These are phyloP conservation scores for Sporothrix sp. DNA, from an alignment of 2,329 filamentous ascomycete species.

Conservation along the genomic window DNA sequence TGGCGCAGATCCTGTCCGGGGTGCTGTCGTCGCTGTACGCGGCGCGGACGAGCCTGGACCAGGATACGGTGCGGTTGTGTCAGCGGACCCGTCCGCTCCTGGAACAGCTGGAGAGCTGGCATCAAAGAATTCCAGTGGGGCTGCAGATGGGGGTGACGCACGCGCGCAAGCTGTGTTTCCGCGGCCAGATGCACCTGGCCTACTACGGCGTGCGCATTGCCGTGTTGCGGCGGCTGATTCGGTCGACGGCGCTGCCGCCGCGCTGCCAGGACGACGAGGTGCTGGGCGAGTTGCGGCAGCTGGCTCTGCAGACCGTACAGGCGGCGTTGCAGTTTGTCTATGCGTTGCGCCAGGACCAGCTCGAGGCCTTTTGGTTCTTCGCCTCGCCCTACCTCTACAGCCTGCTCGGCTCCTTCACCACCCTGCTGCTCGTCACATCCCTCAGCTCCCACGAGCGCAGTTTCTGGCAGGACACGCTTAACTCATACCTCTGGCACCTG, in stretches of 20 bases:
- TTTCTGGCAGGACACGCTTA: constrained; percentile 27
- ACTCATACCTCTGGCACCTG: constrained; percentile 27
- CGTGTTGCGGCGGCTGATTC: constrained; percentile 35
- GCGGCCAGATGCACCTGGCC: constrained; percentile 35
- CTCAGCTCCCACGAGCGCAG: constrained; percentile 24
- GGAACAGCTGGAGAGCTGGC: constrained; percentile 39
- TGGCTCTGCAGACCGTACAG: constrained; percentile 25
- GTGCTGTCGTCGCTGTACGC: constrained; percentile 38
- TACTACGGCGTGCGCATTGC: constrained; percentile 39
- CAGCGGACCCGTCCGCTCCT: constrained; percentile 40
- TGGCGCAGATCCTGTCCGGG: constrained; percentile 37
- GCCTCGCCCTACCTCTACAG: constrained; percentile 31
- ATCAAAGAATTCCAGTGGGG: constrained; percentile 32
- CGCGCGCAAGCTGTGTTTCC: constrained; percentile 32
- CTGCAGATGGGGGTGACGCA: constrained; percentile 35
- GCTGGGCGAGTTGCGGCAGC: constrained; percentile 24
- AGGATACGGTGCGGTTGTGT: constrained; percentile 29
- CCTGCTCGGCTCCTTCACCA: constrained; percentile 31
- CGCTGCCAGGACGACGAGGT: constrained; percentile 23
- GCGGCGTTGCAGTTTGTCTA: constrained; percentile 9
- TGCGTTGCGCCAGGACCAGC: constrained; percentile 10
- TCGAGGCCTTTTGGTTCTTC: constrained; percentile 24
- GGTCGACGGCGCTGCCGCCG: constrained; percentile 25
- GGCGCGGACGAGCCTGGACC: constrained; percentile 22
- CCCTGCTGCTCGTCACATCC: constrained; percentile 28